These are phyloP conservation scores for Rhodosporidiobolus odoratus DNA, from an alignment of 768 basidiomycete genomes.

Conservation along the genomic window DNA sequence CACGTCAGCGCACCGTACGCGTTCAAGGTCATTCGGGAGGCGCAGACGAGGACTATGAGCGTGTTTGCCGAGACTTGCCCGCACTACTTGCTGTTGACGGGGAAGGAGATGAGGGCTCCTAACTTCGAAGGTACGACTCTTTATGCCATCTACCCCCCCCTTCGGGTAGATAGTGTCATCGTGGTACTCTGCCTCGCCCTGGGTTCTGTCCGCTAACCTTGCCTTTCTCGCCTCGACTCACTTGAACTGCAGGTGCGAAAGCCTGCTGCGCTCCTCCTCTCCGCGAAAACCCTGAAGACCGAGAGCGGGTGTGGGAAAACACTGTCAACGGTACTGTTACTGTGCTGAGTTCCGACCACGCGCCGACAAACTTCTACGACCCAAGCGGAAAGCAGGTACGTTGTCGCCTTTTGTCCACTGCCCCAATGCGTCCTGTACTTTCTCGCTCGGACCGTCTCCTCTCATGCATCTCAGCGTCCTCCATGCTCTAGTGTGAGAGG, in stretches of 20 bases:
- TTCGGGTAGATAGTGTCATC: no score
- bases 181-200: no score
- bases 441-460: no score
- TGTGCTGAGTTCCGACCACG: conserved; percentile 46
- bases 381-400: conserved; percentile 43
- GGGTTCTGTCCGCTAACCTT: neutral
- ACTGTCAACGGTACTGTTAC: conserved; percentile 45
- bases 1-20: conserved; percentile 44
- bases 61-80: conserved; percentile 46
- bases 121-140: conserved; percentile 42
- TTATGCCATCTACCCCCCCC: neutral
- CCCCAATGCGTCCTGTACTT: no score
- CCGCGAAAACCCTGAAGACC: conserved; percentile 42
- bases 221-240: neutral
- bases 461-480: no score
- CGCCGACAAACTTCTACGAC: conserved; percentile 45
- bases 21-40: conserved; percentile 43
- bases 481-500: no score
- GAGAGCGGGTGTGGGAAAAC: conserved; percentile 44
- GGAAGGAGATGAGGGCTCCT: conserved; percentile 43
- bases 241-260: conserved; percentile 40
- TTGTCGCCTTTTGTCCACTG: neutral
- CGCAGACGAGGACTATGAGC: conserved; percentile 42
- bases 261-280: conserved; percentile 45
- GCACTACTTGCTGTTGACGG: conserved; percentile 44